phyloP scores from a whole-genome alignment of 2,329 filamentous ascomycete genomes.

The Botrytis aclada region DNA sequence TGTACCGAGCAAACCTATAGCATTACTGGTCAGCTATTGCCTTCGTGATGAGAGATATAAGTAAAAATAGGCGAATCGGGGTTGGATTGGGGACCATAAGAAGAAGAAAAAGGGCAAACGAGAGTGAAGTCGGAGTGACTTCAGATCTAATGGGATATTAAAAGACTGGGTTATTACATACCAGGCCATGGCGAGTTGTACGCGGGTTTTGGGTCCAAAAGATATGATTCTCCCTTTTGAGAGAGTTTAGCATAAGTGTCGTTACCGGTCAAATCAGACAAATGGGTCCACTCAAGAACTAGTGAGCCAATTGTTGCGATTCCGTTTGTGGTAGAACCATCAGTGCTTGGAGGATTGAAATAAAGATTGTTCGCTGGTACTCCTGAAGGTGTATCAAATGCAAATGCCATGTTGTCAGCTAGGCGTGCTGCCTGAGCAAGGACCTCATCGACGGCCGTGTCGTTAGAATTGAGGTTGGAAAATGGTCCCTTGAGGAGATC shows the following conservation, averaged over 20 bases:
- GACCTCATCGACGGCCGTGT: slow-evolving; percentile 50
- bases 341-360: slow-evolving; percentile 52
- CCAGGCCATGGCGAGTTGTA: slow-evolving; percentile 68
- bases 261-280: slow-evolving; percentile 72
- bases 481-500: slow-evolving; percentile 70
- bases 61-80: no score
- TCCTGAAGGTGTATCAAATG: slow-evolving; percentile 73
- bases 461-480: slow-evolving; percentile 47
- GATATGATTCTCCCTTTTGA: slow-evolving; percentile 65
- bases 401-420: slow-evolving; percentile 70
- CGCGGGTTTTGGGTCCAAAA: slow-evolving; percentile 63
- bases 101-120: background rate
- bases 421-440: slow-evolving; percentile 65
- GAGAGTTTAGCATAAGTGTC: slow-evolving; percentile 62
- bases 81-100: no score
- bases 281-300: slow-evolving; percentile 78
- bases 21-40: background rate
- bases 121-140: background rate
- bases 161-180: background rate
- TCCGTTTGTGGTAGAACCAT: slow-evolving; percentile 58
- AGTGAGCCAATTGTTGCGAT: slow-evolving; percentile 75
- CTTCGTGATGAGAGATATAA: background rate
- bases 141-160: background rate
- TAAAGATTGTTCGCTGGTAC: slow-evolving; percentile 68
- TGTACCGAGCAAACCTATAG: slow-evolving; percentile 62